Conservation (phyloP, 345 rosid species). For the Isatis tinctoria region DNA sequence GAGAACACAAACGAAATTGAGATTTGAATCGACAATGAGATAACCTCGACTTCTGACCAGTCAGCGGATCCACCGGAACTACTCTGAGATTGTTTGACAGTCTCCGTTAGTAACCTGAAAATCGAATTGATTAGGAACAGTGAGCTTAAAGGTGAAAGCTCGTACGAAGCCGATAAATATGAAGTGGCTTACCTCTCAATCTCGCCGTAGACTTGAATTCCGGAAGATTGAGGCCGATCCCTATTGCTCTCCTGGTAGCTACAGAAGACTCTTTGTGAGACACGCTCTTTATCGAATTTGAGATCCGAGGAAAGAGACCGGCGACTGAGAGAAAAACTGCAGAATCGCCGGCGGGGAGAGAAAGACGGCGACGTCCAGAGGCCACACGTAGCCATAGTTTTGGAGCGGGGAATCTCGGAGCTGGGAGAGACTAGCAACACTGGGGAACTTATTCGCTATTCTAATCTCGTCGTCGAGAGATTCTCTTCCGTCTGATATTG, state of each 20-base stretch:
- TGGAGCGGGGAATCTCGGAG: neutral
- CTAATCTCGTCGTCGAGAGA: neutral
- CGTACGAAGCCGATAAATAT: neutral
- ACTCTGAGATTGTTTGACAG: constrained; percentile 72
- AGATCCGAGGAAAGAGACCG: neutral
- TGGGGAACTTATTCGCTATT: neutral
- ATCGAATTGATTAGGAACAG: neutral
- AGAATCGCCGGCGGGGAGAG: constrained; percentile 22
- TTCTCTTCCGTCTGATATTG: neutral
- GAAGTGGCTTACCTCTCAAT: constrained; percentile 65
- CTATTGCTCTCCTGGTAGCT: constrained; percentile 22
- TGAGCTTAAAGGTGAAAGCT: neutral
- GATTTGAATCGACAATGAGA: neutral
- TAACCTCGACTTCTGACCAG: constrained; percentile 87
- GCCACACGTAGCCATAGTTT: constrained; percentile 26
- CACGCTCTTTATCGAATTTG: neutral
- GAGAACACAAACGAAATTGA: too few species aligned
- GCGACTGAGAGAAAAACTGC: neutral
- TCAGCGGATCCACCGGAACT: constrained; percentile 54
- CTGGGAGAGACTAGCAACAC: neutral
- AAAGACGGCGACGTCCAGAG: constrained; percentile 21
- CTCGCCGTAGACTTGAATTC: constrained; percentile 71
- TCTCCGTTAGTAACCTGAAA: constrained; percentile 78
- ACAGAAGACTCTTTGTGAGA: constrained; percentile 11
- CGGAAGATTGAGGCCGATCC: constrained; percentile 50